These are phyloP conservation scores for Pleurotus platypus DNA, from an alignment of 768 basidiomycete species.

Conservation along the genomic window DNA sequence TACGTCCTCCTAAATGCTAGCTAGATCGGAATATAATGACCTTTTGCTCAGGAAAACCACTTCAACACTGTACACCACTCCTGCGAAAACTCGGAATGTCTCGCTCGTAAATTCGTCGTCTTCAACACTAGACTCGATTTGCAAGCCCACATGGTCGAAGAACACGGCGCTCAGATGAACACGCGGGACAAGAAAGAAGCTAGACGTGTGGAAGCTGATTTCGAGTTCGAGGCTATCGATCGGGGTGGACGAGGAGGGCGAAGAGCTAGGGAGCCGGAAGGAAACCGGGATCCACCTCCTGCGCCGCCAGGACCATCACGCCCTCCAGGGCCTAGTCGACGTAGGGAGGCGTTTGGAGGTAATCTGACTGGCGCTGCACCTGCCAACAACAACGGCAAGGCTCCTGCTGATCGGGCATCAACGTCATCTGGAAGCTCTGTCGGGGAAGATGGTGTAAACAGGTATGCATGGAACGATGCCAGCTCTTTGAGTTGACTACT, in stretches of 20 bases:
- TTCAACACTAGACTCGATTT: constrained; percentile 86
- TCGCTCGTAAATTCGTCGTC: constrained; percentile 90
- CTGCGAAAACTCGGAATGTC: constrained; percentile 71
- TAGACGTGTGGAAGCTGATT: constrained; percentile 67
- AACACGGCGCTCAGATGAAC: constrained; percentile 73
- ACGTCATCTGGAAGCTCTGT: constrained; percentile 29
- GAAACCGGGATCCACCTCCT: constrained; percentile 48
- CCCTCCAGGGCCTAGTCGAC: constrained; percentile 33
- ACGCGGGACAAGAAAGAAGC: constrained; percentile 67
- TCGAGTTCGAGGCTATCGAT: constrained; percentile 53
- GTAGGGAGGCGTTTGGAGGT: constrained; percentile 63
- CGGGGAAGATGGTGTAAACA: constrained; percentile 45
- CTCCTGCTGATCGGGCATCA: constrained; percentile 13
- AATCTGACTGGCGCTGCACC: constrained; percentile 40
- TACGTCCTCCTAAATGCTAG: constrained; percentile 28
- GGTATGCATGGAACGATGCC: constrained; percentile 35
- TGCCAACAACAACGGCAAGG: constrained; percentile 9
- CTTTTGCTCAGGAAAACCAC: constrained; percentile 57
- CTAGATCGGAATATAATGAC: constrained; percentile 1
- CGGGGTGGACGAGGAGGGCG: constrained; percentile 41
- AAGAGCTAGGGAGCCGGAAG: constrained; percentile 37
- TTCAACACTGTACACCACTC: constrained; percentile 75
- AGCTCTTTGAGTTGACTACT: too few relatives aligned
- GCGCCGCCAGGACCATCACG: constrained; percentile 14
- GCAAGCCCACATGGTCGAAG: constrained; percentile 86